Percentiles rank a stretch among this genome's conserved stretches.
Evolutionary conservation across 2,329 filamentous ascomycete species (phyloP).

Genomic region (Chlorencoelia australis): DNA sequence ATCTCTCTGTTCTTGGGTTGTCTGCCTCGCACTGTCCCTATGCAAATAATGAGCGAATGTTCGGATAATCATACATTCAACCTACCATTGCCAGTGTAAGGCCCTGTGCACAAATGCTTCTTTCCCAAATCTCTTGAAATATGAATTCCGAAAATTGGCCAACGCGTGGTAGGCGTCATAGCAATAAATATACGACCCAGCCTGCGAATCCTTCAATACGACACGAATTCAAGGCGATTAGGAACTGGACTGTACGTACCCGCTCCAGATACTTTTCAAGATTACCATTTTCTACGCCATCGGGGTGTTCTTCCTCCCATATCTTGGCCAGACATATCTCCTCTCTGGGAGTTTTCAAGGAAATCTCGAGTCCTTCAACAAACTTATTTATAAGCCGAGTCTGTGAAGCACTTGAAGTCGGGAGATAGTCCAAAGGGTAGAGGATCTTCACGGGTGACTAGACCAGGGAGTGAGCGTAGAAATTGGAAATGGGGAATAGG

Average conservation of each 20-base stretch:
- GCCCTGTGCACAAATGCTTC: conserved; percentile 1
- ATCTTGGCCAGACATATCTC: not conserved
- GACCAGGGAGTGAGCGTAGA: not conserved
- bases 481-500: too few species aligned
- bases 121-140: not conserved
- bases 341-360: not conserved
- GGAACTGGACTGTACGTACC: not conserved
- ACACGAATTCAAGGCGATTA: too few species aligned
- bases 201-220: not conserved
- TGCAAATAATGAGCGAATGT: not conserved
- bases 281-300: not conserved
- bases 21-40: not conserved
- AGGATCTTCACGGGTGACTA: not conserved
- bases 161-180: conserved; percentile 1
- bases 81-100: not conserved
- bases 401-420: not conserved
- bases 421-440: conserved; percentile 2
- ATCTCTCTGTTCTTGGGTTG: not conserved
- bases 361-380: not conserved
- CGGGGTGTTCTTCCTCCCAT: not conserved
- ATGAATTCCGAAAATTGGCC: not conserved
- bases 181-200: not conserved
- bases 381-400: not conserved
- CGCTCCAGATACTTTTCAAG: conserved; percentile 1
- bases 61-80: not conserved